Base-by-base conservation (phyloP, 371 early-diverging fungal species). In the Syncephalastrum monosporum region DNA sequence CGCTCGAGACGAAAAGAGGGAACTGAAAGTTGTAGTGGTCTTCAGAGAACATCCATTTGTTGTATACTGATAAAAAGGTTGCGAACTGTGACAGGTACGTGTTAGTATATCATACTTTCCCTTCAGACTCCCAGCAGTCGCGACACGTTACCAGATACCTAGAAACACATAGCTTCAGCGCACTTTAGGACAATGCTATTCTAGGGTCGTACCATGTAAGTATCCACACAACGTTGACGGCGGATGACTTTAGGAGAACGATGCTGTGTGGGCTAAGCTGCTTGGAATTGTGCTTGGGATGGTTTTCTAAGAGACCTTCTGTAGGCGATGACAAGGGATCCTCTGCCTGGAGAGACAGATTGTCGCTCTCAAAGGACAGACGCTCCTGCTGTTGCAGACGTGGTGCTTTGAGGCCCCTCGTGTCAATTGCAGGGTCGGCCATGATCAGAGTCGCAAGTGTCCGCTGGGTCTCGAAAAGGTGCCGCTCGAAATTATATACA, bases 11-110 rank as follows among this genome's bases (percentile, higher is more conserved):
- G 65, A 93, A 88, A 4, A 95, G 74, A 33, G 94, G 94, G 57
- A 84, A 92, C 49, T 71, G 79, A 65, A 94, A 91, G 65, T 87
- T 81, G 63, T 88, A 82, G 61, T 89, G 84, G 1, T 80, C 72
- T 27, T 74, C 69, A 44, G 91, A 87, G 72, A 94, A 92, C 66
- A 94, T 81, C 92, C 91, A 92, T 63, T 90, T 92, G 84, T 95
- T 95, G 77, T 91, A 94, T 8, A 93, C 77, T 14, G 87, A 86
- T 42, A 95, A 73, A 8, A 82, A 65, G 2, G 90, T 85, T 0
- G 95, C 77, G 71, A 79, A 79, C 80, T 79, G 65, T 10, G 21
- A 21, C 17, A 16, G 24, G 13, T 5, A 42, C 25, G 46, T 43
- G 49, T 46, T 42, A 45, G 44, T 38, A 16, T 16, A 47, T 42